These are phyloP conservation scores for Parachlorella kessleri DNA, from an alignment of 139 green algal genomes.

Conservation along the genomic window DNA sequence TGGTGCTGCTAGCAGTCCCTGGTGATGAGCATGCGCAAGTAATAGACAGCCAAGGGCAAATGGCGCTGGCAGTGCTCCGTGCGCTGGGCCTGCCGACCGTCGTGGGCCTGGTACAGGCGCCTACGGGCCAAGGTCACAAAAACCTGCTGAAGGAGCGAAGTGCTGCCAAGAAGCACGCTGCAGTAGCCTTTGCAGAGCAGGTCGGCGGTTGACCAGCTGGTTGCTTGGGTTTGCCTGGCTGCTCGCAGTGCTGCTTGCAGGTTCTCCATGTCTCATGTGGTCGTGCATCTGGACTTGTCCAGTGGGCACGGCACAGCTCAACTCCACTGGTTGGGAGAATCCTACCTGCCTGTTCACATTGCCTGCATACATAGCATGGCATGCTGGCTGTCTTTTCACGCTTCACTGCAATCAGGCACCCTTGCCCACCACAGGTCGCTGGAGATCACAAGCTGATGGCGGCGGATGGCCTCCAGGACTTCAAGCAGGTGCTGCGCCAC, in stretches of 20 bases:
- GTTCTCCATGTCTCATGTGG: too few species aligned
- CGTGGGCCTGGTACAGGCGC: conserved; percentile 53
- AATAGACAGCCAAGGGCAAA: conserved; percentile 55
- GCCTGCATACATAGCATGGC: too few species aligned
- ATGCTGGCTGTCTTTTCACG: not conserved
- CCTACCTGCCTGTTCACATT: too few species aligned
- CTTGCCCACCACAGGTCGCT: conserved; percentile 40
- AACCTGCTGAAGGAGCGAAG: conserved; percentile 70
- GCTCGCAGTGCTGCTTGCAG: too few species aligned
- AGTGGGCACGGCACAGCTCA: too few species aligned
- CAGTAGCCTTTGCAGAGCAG: conserved; percentile 55
- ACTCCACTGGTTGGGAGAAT: too few species aligned
- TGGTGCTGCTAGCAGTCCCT: conserved; percentile 69
- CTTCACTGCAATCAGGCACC: not conserved
- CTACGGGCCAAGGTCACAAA: not conserved
- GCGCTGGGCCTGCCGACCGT: conserved; percentile 72
- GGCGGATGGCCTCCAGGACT: conserved; percentile 55
- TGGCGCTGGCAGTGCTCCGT: conserved; percentile 67
- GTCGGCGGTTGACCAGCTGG: conserved; percentile 20
- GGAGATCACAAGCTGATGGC: conserved; percentile 61
- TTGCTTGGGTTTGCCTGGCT: too few species aligned
- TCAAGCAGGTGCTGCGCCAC: conserved; percentile 68
- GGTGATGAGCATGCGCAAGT: conserved; percentile 33
- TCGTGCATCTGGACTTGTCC: too few species aligned
- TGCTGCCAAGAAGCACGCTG: conserved; percentile 76